Percentiles rank a stretch among this genome's conserved stretches.
Conservation (phyloP, 305 asterid species). For the Fraxinus floribunda region DNA sequence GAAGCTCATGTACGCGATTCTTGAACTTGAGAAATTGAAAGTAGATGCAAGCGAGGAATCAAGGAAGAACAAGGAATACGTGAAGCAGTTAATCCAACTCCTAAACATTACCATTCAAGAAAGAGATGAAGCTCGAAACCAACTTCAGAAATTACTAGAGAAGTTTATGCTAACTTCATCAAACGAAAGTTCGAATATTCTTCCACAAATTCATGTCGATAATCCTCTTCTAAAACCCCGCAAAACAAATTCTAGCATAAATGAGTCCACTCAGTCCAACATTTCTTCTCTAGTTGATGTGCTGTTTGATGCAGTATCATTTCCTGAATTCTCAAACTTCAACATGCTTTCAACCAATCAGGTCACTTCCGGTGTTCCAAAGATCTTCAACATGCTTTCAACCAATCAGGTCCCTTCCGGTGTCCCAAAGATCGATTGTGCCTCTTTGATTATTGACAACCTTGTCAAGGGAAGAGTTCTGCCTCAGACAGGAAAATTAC, state of each 20-base stretch:
- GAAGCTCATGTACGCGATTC: constrained; percentile 49
- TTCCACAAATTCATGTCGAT: background rate
- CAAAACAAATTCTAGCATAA: constrained; percentile 16
- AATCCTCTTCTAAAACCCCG: background rate
- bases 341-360: constrained; percentile 28
- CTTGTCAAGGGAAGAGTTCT: constrained; percentile 43
- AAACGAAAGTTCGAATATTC: background rate
- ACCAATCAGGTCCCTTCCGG: constrained; percentile 18
- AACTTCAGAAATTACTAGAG: constrained; percentile 27
- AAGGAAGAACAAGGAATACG: constrained; percentile 42
- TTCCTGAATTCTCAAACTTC: constrained; percentile 48
- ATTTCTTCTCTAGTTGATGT: constrained; percentile 41
- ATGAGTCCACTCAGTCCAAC: constrained; percentile 31
- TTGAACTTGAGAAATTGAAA: constrained; percentile 66
- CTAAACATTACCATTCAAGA: constrained; percentile 21
- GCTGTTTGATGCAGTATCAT: constrained; percentile 38
- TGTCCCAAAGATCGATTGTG: constrained; percentile 36
- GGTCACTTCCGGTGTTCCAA: constrained; percentile 13
- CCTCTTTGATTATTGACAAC: constrained; percentile 38
- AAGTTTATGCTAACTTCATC: constrained; percentile 1
- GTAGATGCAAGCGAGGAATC: constrained; percentile 55
- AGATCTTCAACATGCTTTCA: constrained; percentile 28
- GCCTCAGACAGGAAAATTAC: constrained; percentile 57
- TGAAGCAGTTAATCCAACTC: constrained; percentile 21
- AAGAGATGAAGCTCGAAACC: constrained; percentile 38